These are phyloP conservation scores for Venturiaceae sp. DNA, from an alignment of 2,329 filamentous ascomycete genomes.

Conservation along the genomic window DNA sequence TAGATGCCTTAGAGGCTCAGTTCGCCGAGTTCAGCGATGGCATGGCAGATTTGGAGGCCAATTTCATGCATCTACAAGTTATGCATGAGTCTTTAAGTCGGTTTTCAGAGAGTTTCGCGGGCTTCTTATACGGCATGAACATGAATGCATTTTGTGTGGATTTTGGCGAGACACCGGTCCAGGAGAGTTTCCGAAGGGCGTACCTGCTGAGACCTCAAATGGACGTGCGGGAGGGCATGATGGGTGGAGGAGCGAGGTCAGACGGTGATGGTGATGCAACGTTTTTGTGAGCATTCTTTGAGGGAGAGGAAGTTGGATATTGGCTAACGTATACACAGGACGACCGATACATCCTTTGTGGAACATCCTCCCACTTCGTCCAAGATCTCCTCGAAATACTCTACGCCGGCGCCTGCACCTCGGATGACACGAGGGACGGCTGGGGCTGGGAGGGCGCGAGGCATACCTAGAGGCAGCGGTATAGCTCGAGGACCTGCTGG, in stretches of 20 bases:
- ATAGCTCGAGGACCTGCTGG: slow-evolving; percentile 6
- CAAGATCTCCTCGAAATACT: slow-evolving; percentile 34
- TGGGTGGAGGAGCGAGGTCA: neutral
- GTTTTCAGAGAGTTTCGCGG: slow-evolving; percentile 93
- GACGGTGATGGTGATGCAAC: slow-evolving; percentile 59
- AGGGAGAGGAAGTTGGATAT: neutral
- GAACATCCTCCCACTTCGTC: slow-evolving; percentile 62
- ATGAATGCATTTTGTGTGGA: slow-evolving; percentile 99
- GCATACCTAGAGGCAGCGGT: slow-evolving; percentile 23
- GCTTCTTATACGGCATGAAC: slow-evolving; percentile 90
- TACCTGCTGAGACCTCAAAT: neutral
- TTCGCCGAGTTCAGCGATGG: slow-evolving; percentile 91
- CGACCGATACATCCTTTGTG: slow-evolving; percentile 83
- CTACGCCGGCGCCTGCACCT: slow-evolving; percentile 18
- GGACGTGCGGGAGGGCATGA: neutral
- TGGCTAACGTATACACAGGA: slow-evolving; percentile 42
- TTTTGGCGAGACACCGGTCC: slow-evolving; percentile 62
- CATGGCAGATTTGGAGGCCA: slow-evolving; percentile 91
- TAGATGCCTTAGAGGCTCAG: slow-evolving; percentile 76
- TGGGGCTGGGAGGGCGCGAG: slow-evolving; percentile 19
- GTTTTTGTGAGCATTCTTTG: slow-evolving; percentile 55
- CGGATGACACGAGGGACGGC: slow-evolving; percentile 1
- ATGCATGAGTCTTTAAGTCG: slow-evolving; percentile 92
- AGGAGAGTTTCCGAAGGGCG: slow-evolving; percentile 8
- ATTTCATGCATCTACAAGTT: slow-evolving; percentile 93